Base-by-base conservation (phyloP, 441 rosid species). In the Macaranga tanarius region DNA sequence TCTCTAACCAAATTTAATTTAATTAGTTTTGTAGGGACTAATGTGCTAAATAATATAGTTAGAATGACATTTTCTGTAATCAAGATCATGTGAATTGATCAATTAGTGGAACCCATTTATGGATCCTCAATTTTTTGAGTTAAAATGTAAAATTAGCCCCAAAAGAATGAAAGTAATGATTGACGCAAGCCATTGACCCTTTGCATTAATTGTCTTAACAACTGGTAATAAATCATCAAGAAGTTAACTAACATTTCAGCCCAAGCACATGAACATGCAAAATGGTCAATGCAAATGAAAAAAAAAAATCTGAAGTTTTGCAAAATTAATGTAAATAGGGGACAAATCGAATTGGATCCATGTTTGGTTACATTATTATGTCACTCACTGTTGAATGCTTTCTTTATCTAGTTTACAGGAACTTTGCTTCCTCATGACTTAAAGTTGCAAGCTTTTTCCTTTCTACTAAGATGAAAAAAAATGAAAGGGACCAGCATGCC, bases 381-480 rank as follows among this genome's bases (percentile, higher is more conserved):
- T 28, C 15, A 17, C 31, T 60, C 8, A 52, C 3, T 55, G 15
- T 55, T 8, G 12, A 17, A 4, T 28, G 0, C 2, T 64, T 22
- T 65, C 4, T 44, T 45, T 48, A 22, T 28, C 20, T 42, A 42
- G 44, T 17, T 25, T 22, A 19, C 72, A 34, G 15, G 47, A 31
- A 51, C 80, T 70, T 78, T 75, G 81, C 81, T 77, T 81, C 67
- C 77, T 22, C 52, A 25, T 61, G 70, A 81, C 77, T 81, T 65
- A 77, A 81, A 81, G 79, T 75, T 72, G 73, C 7, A 52, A 57
- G 55, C 73, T 75, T 65, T 69, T 48, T 63, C 7, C 25, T 40
- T 34, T 67, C 25, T 45, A 65, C 17, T 19, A 51, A 62, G 22
- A 56, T 67, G 54, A 26, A 38, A 45, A 23, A 60, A 19, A n/a